These are phyloP conservation scores for Bruguiera parviflora DNA, from an alignment of 345 rosid species.

Conservation along the genomic window DNA sequence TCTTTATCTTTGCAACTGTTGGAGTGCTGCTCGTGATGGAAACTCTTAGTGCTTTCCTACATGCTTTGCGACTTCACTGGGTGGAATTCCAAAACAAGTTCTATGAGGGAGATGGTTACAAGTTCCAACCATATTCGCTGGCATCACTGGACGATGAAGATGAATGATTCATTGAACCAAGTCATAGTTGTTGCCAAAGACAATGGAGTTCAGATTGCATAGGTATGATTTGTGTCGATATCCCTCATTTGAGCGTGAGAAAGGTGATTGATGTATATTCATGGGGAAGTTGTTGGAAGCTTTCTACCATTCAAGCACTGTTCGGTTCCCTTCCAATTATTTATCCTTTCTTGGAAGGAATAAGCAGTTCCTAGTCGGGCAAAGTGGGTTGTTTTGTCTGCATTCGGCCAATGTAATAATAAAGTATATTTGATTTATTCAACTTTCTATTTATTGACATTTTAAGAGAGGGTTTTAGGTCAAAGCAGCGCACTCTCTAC, in stretches of 20 bases:
- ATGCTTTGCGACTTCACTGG: constrained; percentile 97
- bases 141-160: constrained; percentile 46
- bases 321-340: constrained; percentile 26
- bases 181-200: not conserved
- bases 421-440: constrained; percentile 27
- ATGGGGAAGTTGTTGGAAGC: constrained; percentile 12
- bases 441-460: constrained; percentile 19
- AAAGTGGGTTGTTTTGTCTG: constrained; percentile 19
- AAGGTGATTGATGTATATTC: constrained; percentile 1
- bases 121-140: constrained; percentile 78
- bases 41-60: constrained; percentile 92
- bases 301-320: constrained; percentile 10
- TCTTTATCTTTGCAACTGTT: constrained; percentile 78
- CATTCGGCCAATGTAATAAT: constrained; percentile 21
- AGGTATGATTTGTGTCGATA: constrained; percentile 30
- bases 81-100: constrained; percentile 96
- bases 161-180: constrained; percentile 36
- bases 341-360: constrained; percentile 29
- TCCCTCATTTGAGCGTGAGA: constrained; percentile 29
- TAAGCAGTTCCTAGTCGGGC: constrained; percentile 19
- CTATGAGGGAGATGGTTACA: constrained; percentile 96
- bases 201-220: constrained; percentile 13
- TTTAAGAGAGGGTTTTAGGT: not conserved
- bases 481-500: not conserved
- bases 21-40: constrained; percentile 97